Evolutionary conservation across 2,329 filamentous ascomycete species (phyloP).

Genomic region (Emergomyces africanus): DNA sequence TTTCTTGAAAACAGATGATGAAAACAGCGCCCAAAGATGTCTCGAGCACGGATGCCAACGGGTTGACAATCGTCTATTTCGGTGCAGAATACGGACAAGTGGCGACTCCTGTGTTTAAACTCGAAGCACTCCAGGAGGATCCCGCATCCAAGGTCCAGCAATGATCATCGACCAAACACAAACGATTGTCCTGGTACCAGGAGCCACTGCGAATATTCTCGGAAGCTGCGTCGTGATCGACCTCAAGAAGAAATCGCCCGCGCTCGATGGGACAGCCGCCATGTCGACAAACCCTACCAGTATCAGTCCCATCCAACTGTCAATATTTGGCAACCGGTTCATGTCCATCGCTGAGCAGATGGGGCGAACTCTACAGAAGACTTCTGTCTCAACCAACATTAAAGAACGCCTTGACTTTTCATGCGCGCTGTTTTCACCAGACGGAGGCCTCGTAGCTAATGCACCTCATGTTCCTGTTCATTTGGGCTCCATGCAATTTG

Average conservation of each 20-base stretch:
- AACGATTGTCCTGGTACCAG: conserved; percentile 80
- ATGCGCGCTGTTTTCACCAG: conserved; percentile 66
- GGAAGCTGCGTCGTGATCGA: conserved; percentile 86
- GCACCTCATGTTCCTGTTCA: conserved; percentile 72
- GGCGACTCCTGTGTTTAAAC: conserved; percentile 25
- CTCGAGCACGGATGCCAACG: conserved; percentile 40
- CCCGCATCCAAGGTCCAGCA: conserved; percentile 50
- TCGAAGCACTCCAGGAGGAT: conserved; percentile 23
- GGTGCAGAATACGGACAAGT: conserved; percentile 19
- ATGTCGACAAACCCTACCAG: conserved; percentile 25
- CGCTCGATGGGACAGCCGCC: conserved; percentile 8
- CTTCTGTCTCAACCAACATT: conserved; percentile 52
- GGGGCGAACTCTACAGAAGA: conserved; percentile 45
- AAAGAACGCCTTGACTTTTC: conserved; percentile 81
- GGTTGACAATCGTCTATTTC: conserved; percentile 23
- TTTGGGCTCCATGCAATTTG: conserved; percentile 74
- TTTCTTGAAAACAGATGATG: conserved; percentile 10
- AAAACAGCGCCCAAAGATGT: conserved; percentile 42
- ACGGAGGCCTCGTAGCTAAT: conserved; percentile 55
- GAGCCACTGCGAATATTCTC: conserved; percentile 61
- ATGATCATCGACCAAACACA: conserved; percentile 64
- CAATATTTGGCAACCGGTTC: conserved; percentile 44
- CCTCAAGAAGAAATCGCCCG: conserved; percentile 38
- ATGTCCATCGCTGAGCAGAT: conserved; percentile 50
- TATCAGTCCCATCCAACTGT: conserved; percentile 41